Evolutionary conservation across 805 yeast species (phyloP).

Genomic region (Saccharomycopsis sp.): DNA sequence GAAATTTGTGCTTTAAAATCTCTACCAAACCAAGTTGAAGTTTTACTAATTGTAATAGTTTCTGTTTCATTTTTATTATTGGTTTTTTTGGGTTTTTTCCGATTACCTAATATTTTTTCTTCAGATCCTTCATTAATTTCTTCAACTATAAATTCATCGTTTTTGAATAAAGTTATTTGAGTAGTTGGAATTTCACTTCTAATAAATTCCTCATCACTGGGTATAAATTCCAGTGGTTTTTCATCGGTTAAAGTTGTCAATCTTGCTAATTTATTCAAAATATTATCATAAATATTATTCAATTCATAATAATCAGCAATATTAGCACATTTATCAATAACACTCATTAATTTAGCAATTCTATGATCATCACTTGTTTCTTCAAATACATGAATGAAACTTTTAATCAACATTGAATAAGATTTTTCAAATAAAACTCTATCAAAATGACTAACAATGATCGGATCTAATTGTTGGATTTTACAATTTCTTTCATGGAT

Average conservation of each 20-base stretch:
- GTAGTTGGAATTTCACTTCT: slow-evolving; percentile 36
- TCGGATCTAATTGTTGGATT: slow-evolving; percentile 24
- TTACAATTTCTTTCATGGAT: slow-evolving; percentile 20
- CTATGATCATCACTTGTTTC: slow-evolving; percentile 88
- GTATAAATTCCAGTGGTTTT: slow-evolving; percentile 19
- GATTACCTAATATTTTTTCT: background rate
- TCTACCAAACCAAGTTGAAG: slow-evolving; percentile 75
- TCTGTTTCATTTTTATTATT: slow-evolving; percentile 20
- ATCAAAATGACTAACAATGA: slow-evolving; percentile 48
- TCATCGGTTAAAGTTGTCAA: slow-evolving; percentile 51
- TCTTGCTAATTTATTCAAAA: slow-evolving; percentile 56
- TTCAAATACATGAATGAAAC: slow-evolving; percentile 68
- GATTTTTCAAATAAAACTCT: slow-evolving; percentile 54
- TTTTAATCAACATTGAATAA: slow-evolving; percentile 56
- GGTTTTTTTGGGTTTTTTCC: background rate
- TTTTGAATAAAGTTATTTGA: slow-evolving; percentile 24
- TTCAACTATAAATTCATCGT: background rate
- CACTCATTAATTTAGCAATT: slow-evolving; percentile 76
- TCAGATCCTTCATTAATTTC: no score
- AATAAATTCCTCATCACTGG: slow-evolving; percentile 23
- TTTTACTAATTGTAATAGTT: slow-evolving; percentile 63
- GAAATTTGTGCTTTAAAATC: slow-evolving; percentile 90
- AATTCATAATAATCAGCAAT: slow-evolving; percentile 60
- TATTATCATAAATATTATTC: slow-evolving; percentile 46
- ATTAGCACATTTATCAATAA: slow-evolving; percentile 74